phyloP scores from a whole-genome alignment of 2,329 filamentous ascomycete species.

The Fusarium staphyleae region DNA sequence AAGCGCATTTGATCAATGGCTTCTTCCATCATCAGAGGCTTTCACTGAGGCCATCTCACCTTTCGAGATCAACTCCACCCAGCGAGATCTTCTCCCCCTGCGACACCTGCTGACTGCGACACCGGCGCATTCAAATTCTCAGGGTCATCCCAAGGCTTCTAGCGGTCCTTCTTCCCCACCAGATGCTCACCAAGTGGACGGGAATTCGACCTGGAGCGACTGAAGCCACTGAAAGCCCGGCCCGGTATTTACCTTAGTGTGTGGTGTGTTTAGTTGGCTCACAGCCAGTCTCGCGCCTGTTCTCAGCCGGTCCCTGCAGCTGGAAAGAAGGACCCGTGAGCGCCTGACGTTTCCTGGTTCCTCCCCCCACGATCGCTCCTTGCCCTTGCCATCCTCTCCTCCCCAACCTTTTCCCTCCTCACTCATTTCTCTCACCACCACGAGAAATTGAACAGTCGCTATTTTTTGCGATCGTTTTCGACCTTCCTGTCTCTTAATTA shows the following conservation, averaged over 20 bases:
- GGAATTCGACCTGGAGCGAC: conserved; percentile 7
- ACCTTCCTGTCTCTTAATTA: neutral
- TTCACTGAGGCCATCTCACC: conserved; percentile 7
- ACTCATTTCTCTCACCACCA: conserved; percentile 16
- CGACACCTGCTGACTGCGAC: conserved; percentile 5
- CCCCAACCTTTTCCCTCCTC: conserved; percentile 29
- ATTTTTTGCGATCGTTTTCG: conserved; percentile 4
- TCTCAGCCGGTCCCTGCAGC: conserved; percentile 41
- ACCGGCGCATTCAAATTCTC: neutral
- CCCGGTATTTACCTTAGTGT: conserved; percentile 37
- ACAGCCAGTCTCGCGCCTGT: neutral
- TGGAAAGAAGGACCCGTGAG: conserved; percentile 20
- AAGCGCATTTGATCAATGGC: conserved; percentile 5
- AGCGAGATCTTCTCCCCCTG: conserved; percentile 3
- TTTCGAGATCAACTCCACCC: conserved; percentile 1
- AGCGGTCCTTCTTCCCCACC: conserved; percentile 35
- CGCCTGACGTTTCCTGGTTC: conserved; percentile 34
- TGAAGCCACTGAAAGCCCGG: conserved; percentile 34
- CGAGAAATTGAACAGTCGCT: neutral
- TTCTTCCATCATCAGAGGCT: neutral
- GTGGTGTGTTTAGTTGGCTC: conserved; percentile 33
- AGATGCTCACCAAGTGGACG: conserved; percentile 22
- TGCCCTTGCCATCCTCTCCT: conserved; percentile 14
- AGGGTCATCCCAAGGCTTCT: conserved; percentile 25
- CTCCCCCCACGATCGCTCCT: conserved; percentile 36